Conservation (phyloP, 2,329 filamentous ascomycete genomes). For the Rutstroemia sp. region DNA sequence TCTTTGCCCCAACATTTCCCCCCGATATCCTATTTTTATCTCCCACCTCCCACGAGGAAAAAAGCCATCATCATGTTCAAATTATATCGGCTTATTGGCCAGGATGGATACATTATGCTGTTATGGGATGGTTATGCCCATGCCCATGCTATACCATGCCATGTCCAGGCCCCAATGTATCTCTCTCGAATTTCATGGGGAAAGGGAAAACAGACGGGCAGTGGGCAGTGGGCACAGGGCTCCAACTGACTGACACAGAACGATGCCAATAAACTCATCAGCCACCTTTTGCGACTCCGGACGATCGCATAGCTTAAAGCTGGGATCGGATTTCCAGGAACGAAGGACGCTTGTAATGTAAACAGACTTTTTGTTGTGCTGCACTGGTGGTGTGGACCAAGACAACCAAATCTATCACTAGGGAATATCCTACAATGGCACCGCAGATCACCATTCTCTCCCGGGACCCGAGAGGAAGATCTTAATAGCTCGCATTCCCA, state of each 20-base stretch:
- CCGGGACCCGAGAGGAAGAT: constrained; percentile 5
- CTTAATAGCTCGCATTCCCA: neutral
- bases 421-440: constrained; percentile 3
- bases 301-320: neutral
- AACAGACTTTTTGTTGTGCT: neutral
- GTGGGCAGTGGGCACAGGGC: no score
- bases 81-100: neutral
- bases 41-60: neutral
- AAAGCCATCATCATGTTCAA: neutral
- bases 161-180: neutral
- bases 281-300: neutral
- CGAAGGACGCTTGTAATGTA: neutral
- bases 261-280: neutral
- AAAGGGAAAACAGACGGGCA: neutral
- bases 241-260: neutral
- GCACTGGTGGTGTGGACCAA: neutral
- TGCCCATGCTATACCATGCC: neutral
- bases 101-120: neutral
- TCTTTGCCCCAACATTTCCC: neutral
- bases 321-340: neutral
- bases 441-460: constrained; percentile 5
- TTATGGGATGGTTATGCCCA: neutral
- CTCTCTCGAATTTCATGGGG: neutral
- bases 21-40: constrained; percentile 1
- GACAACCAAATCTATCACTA: neutral